These are phyloP conservation scores for Aegilops longissima DNA, from an alignment of 176 grass and related monocot genomes.

Conservation along the genomic window DNA sequence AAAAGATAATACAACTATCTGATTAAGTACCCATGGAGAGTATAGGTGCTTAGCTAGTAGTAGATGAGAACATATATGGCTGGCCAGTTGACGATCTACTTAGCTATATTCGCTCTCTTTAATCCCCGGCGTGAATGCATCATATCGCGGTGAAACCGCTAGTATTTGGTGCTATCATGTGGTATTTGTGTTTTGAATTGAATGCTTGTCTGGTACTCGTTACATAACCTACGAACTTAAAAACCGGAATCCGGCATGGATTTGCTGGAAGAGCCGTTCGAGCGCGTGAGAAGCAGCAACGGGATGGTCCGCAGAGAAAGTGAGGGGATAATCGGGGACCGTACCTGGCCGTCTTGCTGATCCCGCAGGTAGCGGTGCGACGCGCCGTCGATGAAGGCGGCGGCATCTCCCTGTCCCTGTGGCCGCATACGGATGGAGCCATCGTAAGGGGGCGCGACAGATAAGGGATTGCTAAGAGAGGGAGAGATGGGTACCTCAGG, in stretches of 20 bases:
- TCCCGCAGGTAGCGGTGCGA: conserved; percentile 49
- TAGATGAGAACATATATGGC: neutral
- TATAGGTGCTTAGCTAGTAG: neutral
- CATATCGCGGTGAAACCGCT: neutral
- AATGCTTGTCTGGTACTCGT: too few relatives aligned
- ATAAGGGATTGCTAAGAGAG: neutral
- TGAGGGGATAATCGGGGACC: neutral
- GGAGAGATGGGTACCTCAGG: conserved; percentile 23
- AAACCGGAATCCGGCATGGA: neutral
- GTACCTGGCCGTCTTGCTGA: conserved; percentile 36
- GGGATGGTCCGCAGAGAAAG: neutral
- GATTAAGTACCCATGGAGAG: neutral
- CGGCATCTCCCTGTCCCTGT: conserved; percentile 10
- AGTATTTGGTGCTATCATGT: neutral
- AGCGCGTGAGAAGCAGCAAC: neutral
- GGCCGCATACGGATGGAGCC: neutral
- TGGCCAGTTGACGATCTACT: neutral
- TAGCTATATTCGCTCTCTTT: neutral
- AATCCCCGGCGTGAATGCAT: neutral
- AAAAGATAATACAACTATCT: neutral
- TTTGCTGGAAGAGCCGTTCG: neutral
- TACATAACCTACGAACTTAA: neutral
- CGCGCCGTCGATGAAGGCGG: conserved; percentile 40
- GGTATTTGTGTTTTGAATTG: neutral
- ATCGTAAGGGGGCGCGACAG: neutral